Evolutionary conservation across 176 grass and related monocot genomes (phyloP), one percentile per base, ranked within the genome.

Genomic region (Oryza meridionalis): DNA sequence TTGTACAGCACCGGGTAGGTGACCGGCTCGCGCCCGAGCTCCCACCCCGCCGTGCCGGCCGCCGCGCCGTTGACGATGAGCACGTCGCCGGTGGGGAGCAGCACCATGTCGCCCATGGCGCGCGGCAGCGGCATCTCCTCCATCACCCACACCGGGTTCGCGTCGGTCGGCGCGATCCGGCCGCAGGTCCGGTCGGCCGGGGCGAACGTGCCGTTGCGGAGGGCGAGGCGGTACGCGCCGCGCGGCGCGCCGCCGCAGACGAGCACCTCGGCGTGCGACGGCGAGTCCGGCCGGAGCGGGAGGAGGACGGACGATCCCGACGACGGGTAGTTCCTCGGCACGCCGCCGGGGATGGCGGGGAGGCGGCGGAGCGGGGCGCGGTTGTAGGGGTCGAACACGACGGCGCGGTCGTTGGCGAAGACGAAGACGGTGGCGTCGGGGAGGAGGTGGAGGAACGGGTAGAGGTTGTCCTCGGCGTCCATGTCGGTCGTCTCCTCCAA

Each of bases 361-460:
- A 98, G 85, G 4, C 82, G 84, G 7, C 91, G 91, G 73, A 91
- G 58, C 0, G 83, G 74, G 6, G 46, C 76, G 16, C 87, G 79
- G 67, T 76, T 67, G 67, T 77, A 77, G 0, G 87, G 89, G 73
- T 98, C 85, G 63, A 95, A 90, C 59, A 95, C 31, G 61, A 90
- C 68, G 37, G 93, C 82, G 22, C 82, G 84, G 76, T 90, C 90
- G 55, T 98, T 98, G 87, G 96, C 93, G 64, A 95, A 95, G 72
- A 86, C 70, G 87, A 98, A 98, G 35, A 98, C 79, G 7, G 81
- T 77, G 27, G 89, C 96, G 65, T 98, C 96, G 1, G 91, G 96
- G 40, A 95, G 90, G 25, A 95, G 93, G 90, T 95, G 96, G 11
- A 95, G 88, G 90, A 98, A 98, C 16, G 93, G 96, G 80, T 98